These are phyloP conservation scores for Rosellinia necatrix DNA, from an alignment of 2,329 filamentous ascomycete species.

Conservation along the genomic window DNA sequence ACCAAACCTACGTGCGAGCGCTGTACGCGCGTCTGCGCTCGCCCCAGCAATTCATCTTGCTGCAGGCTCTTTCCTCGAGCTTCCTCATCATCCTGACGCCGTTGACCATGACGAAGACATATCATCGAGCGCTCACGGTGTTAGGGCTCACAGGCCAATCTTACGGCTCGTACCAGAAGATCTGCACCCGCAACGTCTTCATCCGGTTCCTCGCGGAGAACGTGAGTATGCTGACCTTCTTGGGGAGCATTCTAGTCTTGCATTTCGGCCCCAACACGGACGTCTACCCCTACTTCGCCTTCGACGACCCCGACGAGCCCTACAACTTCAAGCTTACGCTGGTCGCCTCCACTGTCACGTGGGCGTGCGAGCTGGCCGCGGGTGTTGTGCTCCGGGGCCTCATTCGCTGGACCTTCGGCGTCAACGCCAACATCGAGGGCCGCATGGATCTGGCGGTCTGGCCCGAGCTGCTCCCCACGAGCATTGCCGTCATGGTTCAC, in stretches of 20 bases:
- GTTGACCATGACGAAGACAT: constrained; percentile 63
- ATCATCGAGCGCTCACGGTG: constrained; percentile 59
- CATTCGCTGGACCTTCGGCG: constrained; percentile 61
- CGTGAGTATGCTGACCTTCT: constrained; percentile 69
- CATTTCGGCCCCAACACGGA: constrained; percentile 70
- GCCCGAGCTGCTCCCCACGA: constrained; percentile 70
- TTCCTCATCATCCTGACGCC: constrained; percentile 67
- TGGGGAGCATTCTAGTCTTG: constrained; percentile 67
- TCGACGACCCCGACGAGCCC: constrained; percentile 52
- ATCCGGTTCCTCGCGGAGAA: constrained; percentile 71
- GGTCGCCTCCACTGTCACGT: constrained; percentile 66
- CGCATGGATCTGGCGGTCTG: constrained; percentile 67
- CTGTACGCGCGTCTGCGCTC: constrained; percentile 70
- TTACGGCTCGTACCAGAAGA: constrained; percentile 68
- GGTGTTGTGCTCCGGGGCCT: constrained; percentile 63
- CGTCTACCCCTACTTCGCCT: constrained; percentile 72
- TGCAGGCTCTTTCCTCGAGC: constrained; percentile 67
- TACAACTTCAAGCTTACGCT: constrained; percentile 70
- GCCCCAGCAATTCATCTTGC: constrained; percentile 66
- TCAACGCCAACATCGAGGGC: constrained; percentile 68
- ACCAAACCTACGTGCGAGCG: constrained; percentile 72
- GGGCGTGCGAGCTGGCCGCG: constrained; percentile 68
- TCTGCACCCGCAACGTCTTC: constrained; percentile 68
- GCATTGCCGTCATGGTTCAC: constrained; percentile 68
- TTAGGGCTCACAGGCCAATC: constrained; percentile 62